Conservation (phyloP, 192 early-diverging fungal genomes). For the Nowakowskiella sp. region DNA sequence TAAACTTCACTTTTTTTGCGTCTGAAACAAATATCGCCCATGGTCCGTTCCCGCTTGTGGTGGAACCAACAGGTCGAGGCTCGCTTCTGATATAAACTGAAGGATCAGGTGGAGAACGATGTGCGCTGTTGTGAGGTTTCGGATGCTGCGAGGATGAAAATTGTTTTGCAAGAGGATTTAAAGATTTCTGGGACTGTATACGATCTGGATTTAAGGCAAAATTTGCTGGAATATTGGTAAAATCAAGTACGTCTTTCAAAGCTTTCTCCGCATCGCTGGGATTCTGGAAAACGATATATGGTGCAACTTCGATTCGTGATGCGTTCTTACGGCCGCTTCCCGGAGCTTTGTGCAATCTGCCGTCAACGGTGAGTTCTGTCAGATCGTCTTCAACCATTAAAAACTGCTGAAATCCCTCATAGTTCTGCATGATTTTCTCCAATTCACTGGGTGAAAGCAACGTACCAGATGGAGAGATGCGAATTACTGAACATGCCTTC, state of each 20-base stretch:
- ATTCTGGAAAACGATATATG: slow-evolving; percentile 18
- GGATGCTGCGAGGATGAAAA: background rate
- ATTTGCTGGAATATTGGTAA: slow-evolving; percentile 7
- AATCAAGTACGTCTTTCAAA: slow-evolving; percentile 9
- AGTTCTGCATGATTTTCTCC: slow-evolving; percentile 12
- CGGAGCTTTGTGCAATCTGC: background rate
- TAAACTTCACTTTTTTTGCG: slow-evolving; percentile 1
- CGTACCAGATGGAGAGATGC: background rate
- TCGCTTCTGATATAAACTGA: background rate
- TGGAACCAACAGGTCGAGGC: background rate
- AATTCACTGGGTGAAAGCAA: slow-evolving; percentile 5
- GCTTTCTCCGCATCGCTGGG: slow-evolving; percentile 20
- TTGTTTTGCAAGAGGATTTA: background rate
- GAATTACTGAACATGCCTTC: slow-evolving; percentile 9
- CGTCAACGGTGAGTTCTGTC: background rate
- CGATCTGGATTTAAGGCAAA: slow-evolving; percentile 14
- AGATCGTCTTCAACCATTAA: slow-evolving; percentile 11
- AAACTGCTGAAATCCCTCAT: slow-evolving; percentile 14
- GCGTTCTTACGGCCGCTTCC: background rate
- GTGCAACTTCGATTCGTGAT: background rate
- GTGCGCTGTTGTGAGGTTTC: background rate
- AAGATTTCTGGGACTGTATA: slow-evolving; percentile 8
- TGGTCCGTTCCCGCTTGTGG: background rate
- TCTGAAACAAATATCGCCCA: background rate
- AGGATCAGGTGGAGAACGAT: background rate